These are phyloP conservation scores for Durotheca rogersii DNA, from an alignment of 495 filamentous ascomycete species.

Conservation along the genomic window DNA sequence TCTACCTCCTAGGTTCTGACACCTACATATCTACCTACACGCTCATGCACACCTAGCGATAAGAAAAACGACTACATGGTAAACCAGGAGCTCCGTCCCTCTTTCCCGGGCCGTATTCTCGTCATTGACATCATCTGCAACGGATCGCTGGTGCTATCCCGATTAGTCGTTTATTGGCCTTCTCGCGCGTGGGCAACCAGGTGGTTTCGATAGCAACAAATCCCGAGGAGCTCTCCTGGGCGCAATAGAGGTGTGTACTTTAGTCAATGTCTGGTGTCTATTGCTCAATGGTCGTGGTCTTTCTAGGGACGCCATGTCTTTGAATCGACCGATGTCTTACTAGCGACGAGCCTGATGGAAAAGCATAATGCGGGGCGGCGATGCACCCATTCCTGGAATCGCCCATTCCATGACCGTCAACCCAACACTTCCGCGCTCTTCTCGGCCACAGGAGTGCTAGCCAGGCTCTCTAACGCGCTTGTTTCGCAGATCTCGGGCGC, in stretches of 20 bases:
- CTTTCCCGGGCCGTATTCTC: too few species aligned
- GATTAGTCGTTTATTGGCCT: neutral
- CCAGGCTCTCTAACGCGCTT: constrained; percentile 16
- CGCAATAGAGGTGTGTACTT: neutral
- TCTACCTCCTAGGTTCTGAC: too few species aligned
- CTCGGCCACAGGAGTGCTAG: constrained; percentile 5
- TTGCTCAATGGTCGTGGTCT: constrained; percentile 24
- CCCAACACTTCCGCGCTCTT: neutral
- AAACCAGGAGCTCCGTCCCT: neutral
- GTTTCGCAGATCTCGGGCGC: constrained; percentile 16
- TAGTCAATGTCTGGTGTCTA: constrained; percentile 29
- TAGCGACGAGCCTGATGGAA: constrained; percentile 18
- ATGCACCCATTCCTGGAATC: constrained; percentile 21
- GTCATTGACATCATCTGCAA: constrained; percentile 18
- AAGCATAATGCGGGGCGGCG: constrained; percentile 26
- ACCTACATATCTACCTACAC: too few species aligned
- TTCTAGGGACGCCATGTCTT: constrained; percentile 21
- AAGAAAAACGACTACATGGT: too few species aligned
- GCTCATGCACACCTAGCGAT: too few species aligned
- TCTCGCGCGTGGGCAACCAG: constrained; percentile 1
- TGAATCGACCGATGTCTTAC: constrained; percentile 18
- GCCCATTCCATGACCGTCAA: constrained; percentile 25
- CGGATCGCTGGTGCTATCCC: constrained; percentile 5
- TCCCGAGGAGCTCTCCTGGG: neutral
- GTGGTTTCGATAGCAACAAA: constrained; percentile 4